phyloP scores from a whole-genome alignment of 257 asterid genomes.

The Solanum medicagineum region DNA sequence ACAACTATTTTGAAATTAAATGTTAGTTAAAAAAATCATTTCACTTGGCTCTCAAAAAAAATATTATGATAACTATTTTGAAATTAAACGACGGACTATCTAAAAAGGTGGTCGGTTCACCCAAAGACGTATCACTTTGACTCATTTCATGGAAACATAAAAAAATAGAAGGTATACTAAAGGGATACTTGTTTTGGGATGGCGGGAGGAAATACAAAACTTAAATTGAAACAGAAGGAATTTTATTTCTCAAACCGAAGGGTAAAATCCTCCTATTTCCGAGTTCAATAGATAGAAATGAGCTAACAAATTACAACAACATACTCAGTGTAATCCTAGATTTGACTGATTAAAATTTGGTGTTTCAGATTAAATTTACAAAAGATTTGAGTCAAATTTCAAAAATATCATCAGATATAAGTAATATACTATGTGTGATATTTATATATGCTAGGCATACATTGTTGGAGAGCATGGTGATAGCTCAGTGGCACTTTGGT shows the following conservation, averaged over 20 bases:
- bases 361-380: background rate
- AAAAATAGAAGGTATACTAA: too few species aligned
- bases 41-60: background rate
- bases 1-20: too few species aligned
- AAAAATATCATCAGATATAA: background rate
- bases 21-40: too few species aligned
- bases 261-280: background rate
- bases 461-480: constrained; percentile 91
- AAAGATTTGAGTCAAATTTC: background rate
- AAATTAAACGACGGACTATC: too few species aligned
- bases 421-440: background rate
- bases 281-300: background rate
- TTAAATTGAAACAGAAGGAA: too few species aligned
- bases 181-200: too few species aligned
- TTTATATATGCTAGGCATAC: constrained; percentile 40
- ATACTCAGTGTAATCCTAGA: too few species aligned
- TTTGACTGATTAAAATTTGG: background rate
- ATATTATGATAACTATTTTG: background rate
- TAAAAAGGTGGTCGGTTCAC: too few species aligned
- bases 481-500: constrained; percentile 88
- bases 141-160: too few species aligned
- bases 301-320: too few species aligned
- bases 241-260: too few species aligned
- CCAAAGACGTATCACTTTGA: too few species aligned
- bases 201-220: background rate